These are phyloP conservation scores for Geosmithia morbida DNA, from an alignment of 2,329 filamentous ascomycete species.

Conservation along the genomic window DNA sequence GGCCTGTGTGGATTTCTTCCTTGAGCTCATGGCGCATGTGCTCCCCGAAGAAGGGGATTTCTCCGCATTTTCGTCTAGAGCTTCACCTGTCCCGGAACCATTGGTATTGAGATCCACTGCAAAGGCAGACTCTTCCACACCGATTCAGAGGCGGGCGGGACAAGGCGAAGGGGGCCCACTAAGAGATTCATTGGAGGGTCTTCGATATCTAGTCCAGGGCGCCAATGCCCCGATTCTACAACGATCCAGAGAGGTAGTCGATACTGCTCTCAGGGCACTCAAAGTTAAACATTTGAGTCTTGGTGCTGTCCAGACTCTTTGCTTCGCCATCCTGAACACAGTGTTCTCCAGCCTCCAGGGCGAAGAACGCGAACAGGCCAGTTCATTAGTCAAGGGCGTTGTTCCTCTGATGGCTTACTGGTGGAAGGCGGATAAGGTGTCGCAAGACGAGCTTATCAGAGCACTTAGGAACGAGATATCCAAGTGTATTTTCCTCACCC, in stretches of 20 bases:
- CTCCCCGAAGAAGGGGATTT: constrained; percentile 23
- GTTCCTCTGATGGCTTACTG: constrained; percentile 59
- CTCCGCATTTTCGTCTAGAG: constrained; percentile 11
- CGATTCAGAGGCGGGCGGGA: constrained; percentile 13
- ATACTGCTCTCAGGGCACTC: constrained; percentile 45
- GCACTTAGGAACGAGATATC: constrained; percentile 65
- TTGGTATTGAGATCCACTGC: constrained; percentile 11
- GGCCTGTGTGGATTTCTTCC: constrained; percentile 55
- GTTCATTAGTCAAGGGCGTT: constrained; percentile 42
- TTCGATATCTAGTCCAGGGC: constrained; percentile 48
- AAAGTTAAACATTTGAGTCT: constrained; percentile 40
- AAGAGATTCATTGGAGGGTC: constrained; percentile 38
- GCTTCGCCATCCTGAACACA: constrained; percentile 63
- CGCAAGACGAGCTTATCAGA: constrained; percentile 44
- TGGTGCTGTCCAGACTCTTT: constrained; percentile 52
- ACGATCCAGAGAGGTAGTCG: constrained; percentile 39
- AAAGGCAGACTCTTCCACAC: constrained; percentile 13
- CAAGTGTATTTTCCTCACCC: constrained; percentile 52
- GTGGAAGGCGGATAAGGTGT: constrained; percentile 60
- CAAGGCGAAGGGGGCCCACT: constrained; percentile 16
- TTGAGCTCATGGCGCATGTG: constrained; percentile 40
- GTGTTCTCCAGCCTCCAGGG: constrained; percentile 51
- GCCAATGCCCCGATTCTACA: constrained; percentile 53
- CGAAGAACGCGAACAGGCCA: constrained; percentile 52
- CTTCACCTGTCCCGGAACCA: constrained; percentile 28